Base-by-base conservation (phyloP, 441 rosid genomes). In the Populus tomentosa region DNA sequence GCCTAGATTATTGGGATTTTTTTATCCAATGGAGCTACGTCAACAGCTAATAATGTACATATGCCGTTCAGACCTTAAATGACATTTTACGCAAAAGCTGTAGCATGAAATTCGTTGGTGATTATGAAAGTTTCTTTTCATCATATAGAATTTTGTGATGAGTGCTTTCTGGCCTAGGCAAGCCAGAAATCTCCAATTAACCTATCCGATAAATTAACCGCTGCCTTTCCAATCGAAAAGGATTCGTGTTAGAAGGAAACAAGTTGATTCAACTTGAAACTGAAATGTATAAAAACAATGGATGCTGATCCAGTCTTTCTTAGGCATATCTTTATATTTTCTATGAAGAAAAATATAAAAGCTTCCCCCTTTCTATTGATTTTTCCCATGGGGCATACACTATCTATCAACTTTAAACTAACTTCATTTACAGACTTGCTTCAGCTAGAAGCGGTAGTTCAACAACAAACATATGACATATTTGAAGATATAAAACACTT, bases 371-470 rank as follows among this genome's bases (percentile, higher is more conserved):
- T 71, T 40, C 10, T 72, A 38, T n/a, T 5, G 35, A 68, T 33
- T 70, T 73, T 63, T 53, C 18, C 46, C 71, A 61, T 32, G 63
- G 78, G 81, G 74, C 46, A 56, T 50, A 40, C n/a, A 6, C 61
- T 72, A 38, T 28, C 68, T 67, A 67, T 63, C 61, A 46, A 64
- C 42, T 56, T 78, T 46, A 76, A 77, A 80, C 46, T 11, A 72
- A 28, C 67, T 68, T 64, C 75, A 72, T 59, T 73, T 78, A 77
- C 81, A 78, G 53, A 71, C 73, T 78, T 18, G 69, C 82, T 74
- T 71, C 69, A 18, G 78, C 71, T 77, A 78, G 50, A 28, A 70
- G 63, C 73, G 61, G 66, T 50, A 59, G 56, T 62, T 20, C 35
- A 74, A 72, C 67, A 79, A 56, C 66, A 65, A 71, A 75, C 73